Evolutionary conservation across 768 basidiomycete species (phyloP).

Genomic region (Kwoniella sp.): DNA sequence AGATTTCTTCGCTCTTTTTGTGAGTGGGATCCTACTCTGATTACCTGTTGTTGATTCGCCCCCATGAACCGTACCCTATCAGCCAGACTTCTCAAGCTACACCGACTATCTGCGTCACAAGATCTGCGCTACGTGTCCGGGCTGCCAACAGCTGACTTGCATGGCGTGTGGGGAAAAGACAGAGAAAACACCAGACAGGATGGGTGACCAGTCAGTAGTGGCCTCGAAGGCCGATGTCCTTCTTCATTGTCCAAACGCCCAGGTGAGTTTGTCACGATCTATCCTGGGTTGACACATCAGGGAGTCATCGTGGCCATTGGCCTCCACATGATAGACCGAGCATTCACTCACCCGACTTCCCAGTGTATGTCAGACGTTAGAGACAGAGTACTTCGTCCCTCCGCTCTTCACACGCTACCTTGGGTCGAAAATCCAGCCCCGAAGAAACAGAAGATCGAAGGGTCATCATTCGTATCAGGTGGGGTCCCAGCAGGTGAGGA

Average conservation of each 20-base stretch:
- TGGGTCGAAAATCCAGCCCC: slow-evolving; percentile 4
- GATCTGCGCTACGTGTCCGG: slow-evolving; percentile 62
- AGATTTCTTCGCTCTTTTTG: slow-evolving; percentile 78
- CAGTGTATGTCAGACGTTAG: too few species aligned
- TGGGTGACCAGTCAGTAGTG: slow-evolving; percentile 30
- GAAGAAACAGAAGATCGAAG: slow-evolving; percentile 35
- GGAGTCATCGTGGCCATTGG: slow-evolving; percentile 89
- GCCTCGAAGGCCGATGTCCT: slow-evolving; percentile 56
- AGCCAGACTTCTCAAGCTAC: slow-evolving; percentile 72
- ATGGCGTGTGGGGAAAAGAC: slow-evolving; percentile 68
- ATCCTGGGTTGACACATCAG: slow-evolving; percentile 51
- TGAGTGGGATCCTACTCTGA: slow-evolving; percentile 58
- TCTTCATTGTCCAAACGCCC: slow-evolving; percentile 80
- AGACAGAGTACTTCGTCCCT: background rate
- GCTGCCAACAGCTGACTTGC: slow-evolving; percentile 58
- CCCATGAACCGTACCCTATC: slow-evolving; percentile 2
- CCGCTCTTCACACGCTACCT: background rate
- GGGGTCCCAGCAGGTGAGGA: too few species aligned
- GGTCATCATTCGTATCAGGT: too few species aligned
- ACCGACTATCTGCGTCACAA: slow-evolving; percentile 60
- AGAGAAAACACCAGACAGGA: slow-evolving; percentile 44
- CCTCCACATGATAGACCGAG: slow-evolving; percentile 73
- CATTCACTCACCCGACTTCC: slow-evolving; percentile 58
- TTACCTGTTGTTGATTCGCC: background rate
- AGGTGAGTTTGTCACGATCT: slow-evolving; percentile 32